phyloP scores from a whole-genome alignment of 331 rosid genomes.

The Malus hybrid region DNA sequence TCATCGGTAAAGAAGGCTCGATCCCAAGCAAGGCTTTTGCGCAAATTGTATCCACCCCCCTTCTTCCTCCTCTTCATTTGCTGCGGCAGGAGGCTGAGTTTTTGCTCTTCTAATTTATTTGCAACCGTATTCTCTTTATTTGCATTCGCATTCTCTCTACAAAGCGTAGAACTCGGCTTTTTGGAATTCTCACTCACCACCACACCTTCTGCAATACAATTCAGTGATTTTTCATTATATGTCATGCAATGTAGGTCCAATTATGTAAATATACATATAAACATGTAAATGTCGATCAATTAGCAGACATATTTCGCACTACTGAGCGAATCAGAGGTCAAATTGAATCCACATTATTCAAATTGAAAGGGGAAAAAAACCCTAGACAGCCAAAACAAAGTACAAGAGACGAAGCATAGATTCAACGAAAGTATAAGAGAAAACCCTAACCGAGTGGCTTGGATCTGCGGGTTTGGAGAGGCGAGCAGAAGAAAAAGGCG shows the following conservation, averaged over 20 bases:
- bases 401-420: neutral
- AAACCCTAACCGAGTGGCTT: constrained; percentile 41
- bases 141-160: constrained; percentile 7
- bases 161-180: constrained; percentile 6
- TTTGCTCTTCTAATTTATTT: constrained; percentile 36
- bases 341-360: neutral
- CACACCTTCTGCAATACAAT: constrained; percentile 14
- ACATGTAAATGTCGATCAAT: neutral
- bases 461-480: constrained; percentile 53
- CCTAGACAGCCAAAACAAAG: neutral
- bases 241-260: neutral
- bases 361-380: neutral
- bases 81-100: constrained; percentile 54
- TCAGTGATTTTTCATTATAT: neutral
- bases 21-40: constrained; percentile 94
- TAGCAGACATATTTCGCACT: neutral
- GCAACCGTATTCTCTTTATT: constrained; percentile 31
- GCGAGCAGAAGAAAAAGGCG: constrained; percentile 60
- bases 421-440: neutral
- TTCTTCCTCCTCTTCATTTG: constrained; percentile 83
- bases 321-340: neutral
- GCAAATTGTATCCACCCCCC: constrained; percentile 66
- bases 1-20: constrained; percentile 87
- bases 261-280: neutral
- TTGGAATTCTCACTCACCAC: constrained; percentile 6